phyloP scores from a whole-genome alignment of 2,329 filamentous ascomycete genomes.

The Ambrosiella beaveri region DNA sequence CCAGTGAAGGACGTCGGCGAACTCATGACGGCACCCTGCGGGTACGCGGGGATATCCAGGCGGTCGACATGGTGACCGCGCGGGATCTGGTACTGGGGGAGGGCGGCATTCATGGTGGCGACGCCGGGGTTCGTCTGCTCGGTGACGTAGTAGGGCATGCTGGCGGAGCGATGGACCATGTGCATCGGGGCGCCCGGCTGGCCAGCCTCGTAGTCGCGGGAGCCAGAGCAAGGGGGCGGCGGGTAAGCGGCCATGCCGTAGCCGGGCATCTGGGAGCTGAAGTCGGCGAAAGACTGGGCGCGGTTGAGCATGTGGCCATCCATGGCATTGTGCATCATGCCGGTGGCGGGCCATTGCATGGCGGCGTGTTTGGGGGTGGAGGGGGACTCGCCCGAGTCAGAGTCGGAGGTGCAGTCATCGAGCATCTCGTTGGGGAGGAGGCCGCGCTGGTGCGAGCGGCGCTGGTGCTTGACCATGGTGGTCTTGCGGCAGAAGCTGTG shows the following conservation, averaged over 20 bases:
- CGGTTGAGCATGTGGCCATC: conserved; percentile 29
- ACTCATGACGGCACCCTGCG: conserved; percentile 30
- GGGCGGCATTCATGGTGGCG: conserved; percentile 40
- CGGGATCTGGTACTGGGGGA: conserved; percentile 35
- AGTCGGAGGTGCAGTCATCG: conserved; percentile 38
- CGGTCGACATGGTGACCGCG: conserved; percentile 29
- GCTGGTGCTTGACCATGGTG: conserved; percentile 52
- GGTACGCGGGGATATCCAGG: conserved; percentile 31
- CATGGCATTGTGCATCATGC: conserved; percentile 22
- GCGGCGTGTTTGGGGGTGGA: conserved; percentile 37
- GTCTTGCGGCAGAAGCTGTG: conserved; percentile 54
- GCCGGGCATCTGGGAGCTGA: conserved; percentile 30
- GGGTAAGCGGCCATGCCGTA: conserved; percentile 22
- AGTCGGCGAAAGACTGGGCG: conserved; percentile 37
- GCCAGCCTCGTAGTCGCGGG: conserved; percentile 25
- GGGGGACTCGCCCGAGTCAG: conserved; percentile 40
- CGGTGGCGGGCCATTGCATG: conserved; percentile 33
- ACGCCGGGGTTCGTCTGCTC: conserved; percentile 45
- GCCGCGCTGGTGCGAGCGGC: conserved; percentile 42
- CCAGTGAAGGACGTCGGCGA: conserved; percentile 43
- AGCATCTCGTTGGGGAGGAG: conserved; percentile 35
- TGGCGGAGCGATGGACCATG: conserved; percentile 32
- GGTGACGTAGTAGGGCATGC: conserved; percentile 39
- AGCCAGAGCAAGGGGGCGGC: conserved; percentile 16
- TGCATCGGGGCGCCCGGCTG: conserved; percentile 24